These are phyloP conservation scores for Fagus crenata DNA, from an alignment of 306 rosid species.

Conservation along the genomic window DNA sequence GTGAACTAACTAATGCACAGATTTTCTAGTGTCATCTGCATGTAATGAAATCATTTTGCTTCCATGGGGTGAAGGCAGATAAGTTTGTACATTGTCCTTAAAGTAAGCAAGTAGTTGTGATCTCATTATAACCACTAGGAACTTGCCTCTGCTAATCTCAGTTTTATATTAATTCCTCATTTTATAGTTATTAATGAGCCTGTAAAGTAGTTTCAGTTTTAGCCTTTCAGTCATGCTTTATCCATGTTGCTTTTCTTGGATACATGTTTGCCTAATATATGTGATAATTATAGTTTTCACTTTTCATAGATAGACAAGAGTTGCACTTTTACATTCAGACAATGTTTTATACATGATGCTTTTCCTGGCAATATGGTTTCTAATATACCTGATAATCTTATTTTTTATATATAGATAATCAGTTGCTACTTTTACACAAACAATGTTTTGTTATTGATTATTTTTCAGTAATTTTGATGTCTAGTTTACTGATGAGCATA, in stretches of 20 bases:
- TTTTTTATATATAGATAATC: too few relatives aligned
- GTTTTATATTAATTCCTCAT: neutral
- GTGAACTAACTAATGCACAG: too few relatives aligned
- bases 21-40: too few relatives aligned
- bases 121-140: neutral
- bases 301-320: neutral
- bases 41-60: too few relatives aligned
- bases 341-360: neutral
- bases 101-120: too few relatives aligned
- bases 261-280: neutral
- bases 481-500: slow-evolving; percentile 29
- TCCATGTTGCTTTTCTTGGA: neutral
- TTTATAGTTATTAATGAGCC: neutral
- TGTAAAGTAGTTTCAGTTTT: neutral
- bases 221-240: slow-evolving; percentile 1
- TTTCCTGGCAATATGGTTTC: neutral
- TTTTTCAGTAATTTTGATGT: slow-evolving; percentile 15
- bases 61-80: too few relatives aligned
- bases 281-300: neutral
- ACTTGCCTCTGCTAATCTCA: neutral
- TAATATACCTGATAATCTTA: too few relatives aligned
- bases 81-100: too few relatives aligned
- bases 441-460: slow-evolving; percentile 8
- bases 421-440: too few relatives aligned
- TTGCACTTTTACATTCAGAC: neutral